Conservation (phyloP, 805 yeast species). For the Candida krabiensis region DNA sequence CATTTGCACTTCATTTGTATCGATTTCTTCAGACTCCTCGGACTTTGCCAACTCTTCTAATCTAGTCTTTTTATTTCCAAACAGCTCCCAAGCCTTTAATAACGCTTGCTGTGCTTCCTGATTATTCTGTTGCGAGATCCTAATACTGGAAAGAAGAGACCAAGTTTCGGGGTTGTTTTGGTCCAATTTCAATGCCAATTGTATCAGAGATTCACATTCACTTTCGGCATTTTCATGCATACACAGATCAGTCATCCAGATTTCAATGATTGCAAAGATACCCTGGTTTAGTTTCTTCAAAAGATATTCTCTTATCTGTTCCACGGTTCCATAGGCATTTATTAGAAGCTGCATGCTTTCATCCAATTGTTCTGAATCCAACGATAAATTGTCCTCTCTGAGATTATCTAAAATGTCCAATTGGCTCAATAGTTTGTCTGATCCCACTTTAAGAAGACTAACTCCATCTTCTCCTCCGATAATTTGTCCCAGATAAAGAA, state of each 20-base stretch:
- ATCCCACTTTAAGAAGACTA: conserved; percentile 59
- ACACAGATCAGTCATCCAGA: conserved; percentile 97
- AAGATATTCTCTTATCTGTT: conserved; percentile 36
- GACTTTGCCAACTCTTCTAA: conserved; percentile 43
- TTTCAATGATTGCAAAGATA: conserved; percentile 81
- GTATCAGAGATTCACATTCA: conserved; percentile 71
- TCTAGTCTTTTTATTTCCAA: conserved; percentile 47
- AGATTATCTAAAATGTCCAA: conserved; percentile 30
- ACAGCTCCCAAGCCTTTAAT: conserved; percentile 68
- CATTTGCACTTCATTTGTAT: conserved; percentile 40
- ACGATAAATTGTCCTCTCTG: conserved; percentile 1
- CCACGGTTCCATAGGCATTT: conserved; percentile 28
- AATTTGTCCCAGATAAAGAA: conserved; percentile 87
- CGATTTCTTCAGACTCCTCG: conserved; percentile 32
- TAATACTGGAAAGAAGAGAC: conserved; percentile 78
- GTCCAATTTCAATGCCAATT: conserved; percentile 61
- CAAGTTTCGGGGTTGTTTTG: conserved; percentile 72
- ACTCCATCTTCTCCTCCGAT: conserved; percentile 81
- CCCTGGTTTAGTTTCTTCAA: conserved; percentile 71
- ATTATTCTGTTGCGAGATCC: conserved; percentile 79
- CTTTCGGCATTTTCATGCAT: conserved; percentile 89
- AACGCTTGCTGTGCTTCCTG: conserved; percentile 75
- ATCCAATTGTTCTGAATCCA: conserved; percentile 15
- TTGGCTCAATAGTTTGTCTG: conserved; percentile 47
- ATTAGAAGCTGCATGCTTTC: conserved; percentile 24